Evolutionary conservation across 208 protist species (phyloP).

Genomic region (Acanthamoeba lenticulata): DNA sequence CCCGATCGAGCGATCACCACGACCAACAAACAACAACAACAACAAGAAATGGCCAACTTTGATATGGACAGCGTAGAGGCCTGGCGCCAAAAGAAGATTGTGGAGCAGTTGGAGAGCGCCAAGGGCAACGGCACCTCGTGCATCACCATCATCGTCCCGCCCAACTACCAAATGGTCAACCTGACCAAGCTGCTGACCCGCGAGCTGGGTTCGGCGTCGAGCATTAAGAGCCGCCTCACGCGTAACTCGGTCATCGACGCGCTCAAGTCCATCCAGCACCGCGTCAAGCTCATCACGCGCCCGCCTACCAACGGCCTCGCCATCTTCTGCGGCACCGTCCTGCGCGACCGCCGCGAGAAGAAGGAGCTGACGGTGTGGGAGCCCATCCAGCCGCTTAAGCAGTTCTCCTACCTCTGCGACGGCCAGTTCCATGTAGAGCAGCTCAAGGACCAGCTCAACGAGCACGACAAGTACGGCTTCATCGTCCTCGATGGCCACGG

Average conservation of each 20-base stretch:
- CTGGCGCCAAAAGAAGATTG: conserved; percentile 40
- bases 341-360: not conserved
- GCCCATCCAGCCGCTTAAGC: conserved; percentile 45
- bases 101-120: conserved; percentile 26
- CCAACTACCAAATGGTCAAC: conserved; percentile 45
- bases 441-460: conserved; percentile 39
- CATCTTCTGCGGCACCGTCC: conserved; percentile 53
- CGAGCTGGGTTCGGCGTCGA: not conserved
- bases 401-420: conserved; percentile 54
- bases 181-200: conserved; percentile 29
- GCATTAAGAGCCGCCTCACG: conserved; percentile 42
- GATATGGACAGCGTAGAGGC: conserved; percentile 25
- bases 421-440: conserved; percentile 24
- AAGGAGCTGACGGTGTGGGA: conserved; percentile 65
- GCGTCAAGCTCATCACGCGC: conserved; percentile 31
- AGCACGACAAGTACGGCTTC: conserved; percentile 54
- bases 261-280: conserved; percentile 62
- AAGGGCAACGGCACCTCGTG: conserved; percentile 15
- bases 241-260: conserved; percentile 34
- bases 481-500: conserved; percentile 50
- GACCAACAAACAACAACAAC: not conserved
- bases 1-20: too few species aligned
- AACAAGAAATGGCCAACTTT: not conserved
- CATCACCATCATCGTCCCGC: conserved; percentile 53
- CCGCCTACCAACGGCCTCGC: conserved; percentile 33